Conservation (phyloP, 2,329 filamentous ascomycete species). For the Colletotrichum destructivum region DNA sequence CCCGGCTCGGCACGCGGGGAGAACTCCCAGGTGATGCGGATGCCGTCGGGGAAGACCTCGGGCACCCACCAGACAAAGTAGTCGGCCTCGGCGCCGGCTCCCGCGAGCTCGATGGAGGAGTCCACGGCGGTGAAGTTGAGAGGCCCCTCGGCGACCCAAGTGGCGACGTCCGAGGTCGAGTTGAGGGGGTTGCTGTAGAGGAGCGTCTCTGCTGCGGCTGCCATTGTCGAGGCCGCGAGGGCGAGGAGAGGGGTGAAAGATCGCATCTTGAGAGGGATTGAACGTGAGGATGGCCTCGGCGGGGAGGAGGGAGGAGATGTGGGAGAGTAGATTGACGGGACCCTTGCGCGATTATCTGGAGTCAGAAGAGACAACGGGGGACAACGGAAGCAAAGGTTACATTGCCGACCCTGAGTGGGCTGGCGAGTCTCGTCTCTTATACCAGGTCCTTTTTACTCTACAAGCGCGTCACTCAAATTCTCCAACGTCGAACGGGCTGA, state of each 20-base stretch:
- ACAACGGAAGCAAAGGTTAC: neutral
- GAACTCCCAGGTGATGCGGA: conserved; percentile 53
- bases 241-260: neutral
- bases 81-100: conserved; percentile 46
- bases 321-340: neutral
- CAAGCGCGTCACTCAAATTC: conserved; percentile 23
- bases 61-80: conserved; percentile 53
- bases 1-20: conserved; percentile 50
- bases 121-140: conserved; percentile 47
- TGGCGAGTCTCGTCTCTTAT: neutral
- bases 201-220: conserved; percentile 46
- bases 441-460: neutral
- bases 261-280: conserved; percentile 14
- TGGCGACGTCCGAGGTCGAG: conserved; percentile 46
- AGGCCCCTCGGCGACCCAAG: conserved; percentile 51
- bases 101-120: conserved; percentile 48
- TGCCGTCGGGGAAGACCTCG: conserved; percentile 50
- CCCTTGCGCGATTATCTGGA: neutral
- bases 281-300: neutral
- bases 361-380: neutral
- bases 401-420: neutral
- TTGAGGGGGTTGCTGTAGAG: conserved; percentile 51
- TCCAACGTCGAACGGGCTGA: conserved; percentile 8
- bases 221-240: conserved; percentile 23
- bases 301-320: neutral